Evolutionary conservation across 2,329 filamentous ascomycete genomes (phyloP), one percentile per base, ranked within the genome.

Genomic region (Calonectria fujianensis): DNA sequence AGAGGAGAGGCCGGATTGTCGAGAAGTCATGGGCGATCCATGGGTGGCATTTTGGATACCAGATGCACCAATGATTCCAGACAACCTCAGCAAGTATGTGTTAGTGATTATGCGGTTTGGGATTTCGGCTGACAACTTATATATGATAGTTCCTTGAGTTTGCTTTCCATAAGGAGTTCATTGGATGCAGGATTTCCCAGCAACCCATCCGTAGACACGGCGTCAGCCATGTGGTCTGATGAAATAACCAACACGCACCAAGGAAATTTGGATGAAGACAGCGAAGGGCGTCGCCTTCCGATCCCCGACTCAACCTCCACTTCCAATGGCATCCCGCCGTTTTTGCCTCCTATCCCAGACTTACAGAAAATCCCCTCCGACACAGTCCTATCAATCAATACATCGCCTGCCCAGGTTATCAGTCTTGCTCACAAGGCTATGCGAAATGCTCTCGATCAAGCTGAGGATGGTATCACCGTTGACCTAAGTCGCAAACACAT

Each of bases 51-150:
- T 35, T 45, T 45, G 31, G 37, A 41, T 59, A n/a, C 69, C 69
- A 14, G 45, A 31, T 35, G 61, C 37, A 20, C 59, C 69, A 7
- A 32, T 31, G 24, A 66, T 71, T 20, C 20, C 69, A 39, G 37
- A 39, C 27, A 37, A 57, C 18, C 24, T 37, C 24, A 64, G 68
- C 68, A 54, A 70, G 68, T 70, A 52, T 31, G 68, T 64, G 16
- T 8, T 4, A 10, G 29, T 27, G 20, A 2, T 39, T 27, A 4
- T 7, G 37, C 37, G 16, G 4, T 14, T 61, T n/a, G 2, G 18
- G 20, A 4, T 14, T 37, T 35, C 10, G n/a, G 14, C 9, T 20
- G 7, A 7, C 24, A 27, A 13, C 32, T 61, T 16, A 61, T 16
- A 7, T 16, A 8, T 20, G 27, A 20, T 11, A 54, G 51, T 11